Percentiles rank a stretch among this genome's conserved stretches.
These are phyloP conservation scores for Didymella lethalis DNA, from an alignment of 2,329 filamentous ascomycete genomes.

Conservation along the genomic window DNA sequence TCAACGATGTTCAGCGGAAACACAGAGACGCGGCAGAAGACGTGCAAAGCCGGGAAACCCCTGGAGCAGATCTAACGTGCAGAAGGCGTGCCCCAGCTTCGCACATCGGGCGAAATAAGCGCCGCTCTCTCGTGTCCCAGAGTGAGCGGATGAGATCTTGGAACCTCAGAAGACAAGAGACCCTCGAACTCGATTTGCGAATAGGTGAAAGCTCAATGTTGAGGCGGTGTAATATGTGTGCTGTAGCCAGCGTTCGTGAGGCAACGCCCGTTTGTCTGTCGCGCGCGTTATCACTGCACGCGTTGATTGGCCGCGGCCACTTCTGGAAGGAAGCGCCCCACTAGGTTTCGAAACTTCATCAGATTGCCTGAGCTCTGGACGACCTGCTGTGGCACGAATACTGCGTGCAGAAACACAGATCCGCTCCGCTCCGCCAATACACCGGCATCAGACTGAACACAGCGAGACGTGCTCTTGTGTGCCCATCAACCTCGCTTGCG, in stretches of 20 bases:
- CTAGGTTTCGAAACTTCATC: slow-evolving; percentile 25
- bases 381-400: slow-evolving; percentile 33
- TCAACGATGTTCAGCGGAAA: slow-evolving; percentile 28
- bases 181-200: neutral
- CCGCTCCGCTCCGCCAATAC: slow-evolving; percentile 30
- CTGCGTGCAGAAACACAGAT: slow-evolving; percentile 29
- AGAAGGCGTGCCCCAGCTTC: slow-evolving; percentile 17
- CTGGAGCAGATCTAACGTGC: slow-evolving; percentile 38
- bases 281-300: slow-evolving; percentile 1
- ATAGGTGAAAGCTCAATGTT: neutral
- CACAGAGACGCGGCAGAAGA: slow-evolving; percentile 30
- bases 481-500: slow-evolving; percentile 30
- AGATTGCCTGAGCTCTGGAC: slow-evolving; percentile 31
- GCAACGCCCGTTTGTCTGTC: slow-evolving; percentile 19
- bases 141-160: neutral
- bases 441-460: slow-evolving; percentile 17
- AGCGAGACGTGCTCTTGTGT: slow-evolving; percentile 27
- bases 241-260: neutral
- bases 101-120: slow-evolving; percentile 4
- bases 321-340: slow-evolving; percentile 1
- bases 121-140: neutral
- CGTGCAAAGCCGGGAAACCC: slow-evolving; percentile 40
- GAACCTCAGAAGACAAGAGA: neutral
- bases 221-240: neutral
- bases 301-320: slow-evolving; percentile 36